Percentiles rank a stretch among this genome's conserved stretches.
Conservation (phyloP, 2,329 filamentous ascomycete genomes). For the Cladosporium sphaerospermum region DNA sequence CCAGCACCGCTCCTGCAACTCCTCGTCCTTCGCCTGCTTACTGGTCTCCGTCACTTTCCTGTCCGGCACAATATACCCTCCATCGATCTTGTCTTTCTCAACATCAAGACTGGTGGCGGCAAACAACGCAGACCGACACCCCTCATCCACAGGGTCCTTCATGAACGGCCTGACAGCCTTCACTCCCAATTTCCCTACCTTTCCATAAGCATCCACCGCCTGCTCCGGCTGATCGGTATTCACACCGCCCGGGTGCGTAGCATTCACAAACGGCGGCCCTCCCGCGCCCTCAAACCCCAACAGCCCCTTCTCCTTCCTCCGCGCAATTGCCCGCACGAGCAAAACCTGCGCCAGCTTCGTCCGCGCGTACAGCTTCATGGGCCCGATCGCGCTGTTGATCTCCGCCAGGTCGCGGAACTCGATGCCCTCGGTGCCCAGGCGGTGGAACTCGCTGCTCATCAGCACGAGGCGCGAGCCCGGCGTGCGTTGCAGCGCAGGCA, state of each 20-base stretch:
- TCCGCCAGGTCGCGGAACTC: constrained; percentile 41
- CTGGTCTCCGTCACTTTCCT: constrained; percentile 40
- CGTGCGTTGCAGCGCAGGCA: constrained; percentile 41
- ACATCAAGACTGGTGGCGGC: constrained; percentile 43
- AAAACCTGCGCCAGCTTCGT: constrained; percentile 47
- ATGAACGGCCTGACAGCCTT: constrained; percentile 41
- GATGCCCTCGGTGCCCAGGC: constrained; percentile 31
- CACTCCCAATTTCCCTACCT: constrained; percentile 41
- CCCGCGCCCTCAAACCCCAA: constrained; percentile 26
- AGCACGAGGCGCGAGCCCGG: constrained; percentile 43
- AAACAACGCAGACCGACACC: constrained; percentile 44
- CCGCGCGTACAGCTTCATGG: constrained; percentile 44
- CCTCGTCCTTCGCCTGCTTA: constrained; percentile 38
- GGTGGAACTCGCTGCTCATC: constrained; percentile 47
- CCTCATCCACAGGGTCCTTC: constrained; percentile 44
- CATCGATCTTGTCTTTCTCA: constrained; percentile 39
- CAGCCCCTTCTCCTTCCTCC: constrained; percentile 34
- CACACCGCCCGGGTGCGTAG: constrained; percentile 46
- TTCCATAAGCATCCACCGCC: constrained; percentile 45
- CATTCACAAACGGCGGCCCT: constrained; percentile 40
- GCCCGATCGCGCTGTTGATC: constrained; percentile 45
- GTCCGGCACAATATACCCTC: constrained; percentile 46
- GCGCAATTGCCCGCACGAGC: constrained; percentile 38
- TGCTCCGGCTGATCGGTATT: constrained; percentile 44
- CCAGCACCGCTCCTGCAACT: constrained; percentile 41